phyloP scores from a whole-genome alignment of 352 stramenopile genomes.

The Phytophthora nicotianae region DNA sequence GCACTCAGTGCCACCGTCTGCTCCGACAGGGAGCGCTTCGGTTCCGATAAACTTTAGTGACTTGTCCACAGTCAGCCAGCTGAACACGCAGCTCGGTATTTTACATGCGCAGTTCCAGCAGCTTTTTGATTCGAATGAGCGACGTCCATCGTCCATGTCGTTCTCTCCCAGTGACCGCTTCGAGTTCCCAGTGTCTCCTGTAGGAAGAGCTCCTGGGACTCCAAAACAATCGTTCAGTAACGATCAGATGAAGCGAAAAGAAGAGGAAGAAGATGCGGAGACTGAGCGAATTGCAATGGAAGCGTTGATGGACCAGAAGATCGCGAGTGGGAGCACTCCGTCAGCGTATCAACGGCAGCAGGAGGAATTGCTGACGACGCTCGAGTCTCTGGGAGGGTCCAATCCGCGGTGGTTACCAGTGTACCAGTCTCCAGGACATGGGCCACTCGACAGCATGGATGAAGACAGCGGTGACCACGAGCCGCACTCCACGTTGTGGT shows the following conservation, averaged over 20 bases:
- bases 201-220: not conserved
- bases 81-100: slow-evolving; percentile 54
- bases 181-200: not conserved
- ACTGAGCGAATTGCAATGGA: slow-evolving; percentile 38
- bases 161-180: not conserved
- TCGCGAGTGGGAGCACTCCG: slow-evolving; percentile 7
- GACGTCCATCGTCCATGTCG: too few species aligned
- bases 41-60: slow-evolving; percentile 34
- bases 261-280: slow-evolving; percentile 30
- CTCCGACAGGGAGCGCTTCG: not conserved
- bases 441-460: slow-evolving; percentile 5
- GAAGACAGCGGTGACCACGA: slow-evolving; percentile 9
- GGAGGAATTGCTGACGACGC: slow-evolving; percentile 45
- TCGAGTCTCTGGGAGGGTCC: slow-evolving; percentile 36
- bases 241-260: slow-evolving; percentile 7
- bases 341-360: slow-evolving; percentile 32
- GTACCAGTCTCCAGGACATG: not conserved
- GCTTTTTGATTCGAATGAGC: slow-evolving; percentile 53
- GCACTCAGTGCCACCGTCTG: slow-evolving; percentile 1
- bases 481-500: slow-evolving; percentile 38
- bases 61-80: slow-evolving; percentile 44
- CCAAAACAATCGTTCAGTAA: slow-evolving; percentile 8
- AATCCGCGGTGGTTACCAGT: slow-evolving; percentile 22
- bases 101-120: slow-evolving; percentile 67
- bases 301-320: slow-evolving; percentile 37